Evolutionary conservation across 768 basidiomycete genomes (phyloP), one percentile per base, ranked within the genome.

Genomic region (Suillus luteus): DNA sequence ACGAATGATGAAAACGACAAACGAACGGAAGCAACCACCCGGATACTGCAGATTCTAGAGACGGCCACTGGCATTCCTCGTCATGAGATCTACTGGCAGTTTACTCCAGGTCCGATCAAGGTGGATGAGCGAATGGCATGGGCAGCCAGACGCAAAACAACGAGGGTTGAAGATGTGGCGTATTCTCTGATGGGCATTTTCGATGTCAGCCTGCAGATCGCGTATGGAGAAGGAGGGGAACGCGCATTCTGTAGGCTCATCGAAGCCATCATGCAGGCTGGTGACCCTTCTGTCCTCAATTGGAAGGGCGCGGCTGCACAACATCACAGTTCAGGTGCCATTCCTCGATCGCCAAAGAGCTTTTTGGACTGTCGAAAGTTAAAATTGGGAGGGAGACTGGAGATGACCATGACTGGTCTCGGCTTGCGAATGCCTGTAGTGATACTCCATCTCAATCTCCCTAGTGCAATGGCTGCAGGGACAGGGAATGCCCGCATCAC

Each of bases 181-280:
- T 70, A 70, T 44, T 68, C 64, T 17, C 48, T 70, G 22, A 55
- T 70, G 55, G 67, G 63, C 6, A 43, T 70, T 9, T 66, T 70
- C 46, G 59, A 62, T 17, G 65, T 66, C 44, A 59, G 59, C 43
- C 35, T 70, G 19, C 57, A 65, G 8, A 64, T 68, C 24, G 51
- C 59, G 15, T 70, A 70, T 55, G 69, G 69, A 37, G 67, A 67
- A 54, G 69, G 69, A 27, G 49, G 37, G 27, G 61, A 65, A 24
- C 61, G 52, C 19, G 64, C 64, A 12, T 65, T 65, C 40, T 62
- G 24, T 19, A 63, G 64, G 15, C 64, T 65, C 24, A 43, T 63
- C 14, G n/a, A 63, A 22, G 64, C 62, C 27, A 55, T 65, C n/a
- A 52, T 65, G 24, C 64, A 62, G 22, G 24, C 41, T 8, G 60